Conservation (phyloP, 176 grass and related monocot species). For the Echinochloa phyllopogon region DNA sequence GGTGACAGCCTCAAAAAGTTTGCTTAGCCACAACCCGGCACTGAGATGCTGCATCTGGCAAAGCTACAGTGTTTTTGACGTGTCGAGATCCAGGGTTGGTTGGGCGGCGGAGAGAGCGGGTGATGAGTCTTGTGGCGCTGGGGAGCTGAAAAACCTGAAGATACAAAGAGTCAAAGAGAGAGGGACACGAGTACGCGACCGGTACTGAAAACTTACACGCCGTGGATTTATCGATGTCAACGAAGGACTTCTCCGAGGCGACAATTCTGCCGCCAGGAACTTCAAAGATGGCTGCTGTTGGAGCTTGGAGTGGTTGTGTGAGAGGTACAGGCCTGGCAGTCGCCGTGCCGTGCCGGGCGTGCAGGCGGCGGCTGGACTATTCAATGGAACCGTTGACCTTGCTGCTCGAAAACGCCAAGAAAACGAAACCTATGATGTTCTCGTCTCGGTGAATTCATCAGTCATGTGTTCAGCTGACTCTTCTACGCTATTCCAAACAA, state of each 20-base stretch:
- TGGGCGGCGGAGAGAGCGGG: no score
- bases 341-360: not conserved
- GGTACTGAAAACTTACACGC: not conserved
- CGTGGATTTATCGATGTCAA: not conserved
- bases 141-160: not conserved
- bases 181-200: not conserved
- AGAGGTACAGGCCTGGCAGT: not conserved
- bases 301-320: no score
- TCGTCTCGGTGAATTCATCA: not conserved
- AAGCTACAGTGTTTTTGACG: not conserved
- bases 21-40: not conserved
- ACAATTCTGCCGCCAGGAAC: not conserved
- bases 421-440: not conserved
- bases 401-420: not conserved
- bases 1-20: not conserved
- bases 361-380: not conserved
- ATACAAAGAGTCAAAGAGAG: not conserved
- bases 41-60: not conserved
- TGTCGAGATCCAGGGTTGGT: not conserved
- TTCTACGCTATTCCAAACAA: not conserved
- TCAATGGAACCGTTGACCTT: not conserved
- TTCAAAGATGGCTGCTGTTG: not conserved
- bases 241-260: not conserved
- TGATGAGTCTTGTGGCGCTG: no score
- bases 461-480: not conserved